Base-by-base conservation (phyloP, 2,329 filamentous ascomycete genomes). In the Hypoxylon sp. region DNA sequence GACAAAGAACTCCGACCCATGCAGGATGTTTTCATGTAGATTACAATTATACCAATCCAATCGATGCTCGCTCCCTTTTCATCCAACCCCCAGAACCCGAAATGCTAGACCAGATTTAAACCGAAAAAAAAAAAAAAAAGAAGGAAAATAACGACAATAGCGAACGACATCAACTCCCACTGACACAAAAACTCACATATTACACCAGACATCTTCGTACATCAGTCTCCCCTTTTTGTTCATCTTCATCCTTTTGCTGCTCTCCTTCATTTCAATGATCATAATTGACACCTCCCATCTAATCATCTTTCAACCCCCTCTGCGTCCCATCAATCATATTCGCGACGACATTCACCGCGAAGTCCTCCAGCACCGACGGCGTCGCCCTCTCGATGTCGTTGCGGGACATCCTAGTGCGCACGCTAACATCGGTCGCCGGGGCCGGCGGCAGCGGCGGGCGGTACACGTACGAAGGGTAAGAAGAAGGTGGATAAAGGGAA, bases 291-390 rank as follows among this genome's bases (percentile, higher is more conserved):
- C 46, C 19, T 37, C n/a, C 17, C 44, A 11, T 22, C 24, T 41
- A 37, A 22, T 41, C 32, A 7, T 48, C n/a, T 50, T 58, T 56
- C n/a, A 65, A 55, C 46, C 62, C 56, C 47, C 65, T 63, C 52
- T 71, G 68, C 55, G 62, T 62, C 15, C 60, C 65, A 17, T 71
- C 70, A 39, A 74, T 41, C 61, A 73, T 57, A 32, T 73, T 70
- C 7, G 66, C 55, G 3, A 74, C 65, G 7, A 70, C 56, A 22
- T 57, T 61, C 5, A 71, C 54, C 28, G 39, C 65, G 28, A 67
- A 60, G 26, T 68, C 70, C 17, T 46, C 64, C 4, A 59, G 24
- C 41, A 20, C 17, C 24, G 48, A 51, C 48, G 30, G 48, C 22
- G 39, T 19, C 39, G 53, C 8, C 39, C 26, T 24, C 44, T 47